phyloP scores from a whole-genome alignment of 1,284 basidiomycete species.

The Cryptococcus sp. region DNA sequence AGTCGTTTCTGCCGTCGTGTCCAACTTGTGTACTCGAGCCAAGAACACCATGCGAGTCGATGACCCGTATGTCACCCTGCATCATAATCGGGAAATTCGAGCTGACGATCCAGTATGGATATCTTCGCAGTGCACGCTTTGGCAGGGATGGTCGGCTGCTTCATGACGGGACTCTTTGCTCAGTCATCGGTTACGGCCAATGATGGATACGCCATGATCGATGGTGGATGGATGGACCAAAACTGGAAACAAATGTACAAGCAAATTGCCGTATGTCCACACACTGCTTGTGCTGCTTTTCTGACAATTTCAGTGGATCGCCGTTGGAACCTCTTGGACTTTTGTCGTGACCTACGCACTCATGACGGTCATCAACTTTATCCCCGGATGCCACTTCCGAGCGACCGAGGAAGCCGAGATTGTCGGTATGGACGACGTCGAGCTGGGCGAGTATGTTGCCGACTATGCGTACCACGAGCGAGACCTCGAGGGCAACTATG shows the following conservation, averaged over 20 bases:
- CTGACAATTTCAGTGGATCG: slow-evolving; percentile 53
- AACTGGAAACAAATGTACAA: slow-evolving; percentile 74
- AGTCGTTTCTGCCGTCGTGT: slow-evolving; percentile 64
- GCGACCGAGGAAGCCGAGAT: slow-evolving; percentile 70
- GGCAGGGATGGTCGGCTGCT: slow-evolving; percentile 76
- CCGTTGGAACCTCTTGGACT: slow-evolving; percentile 58
- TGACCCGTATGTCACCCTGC: slow-evolving; percentile 29
- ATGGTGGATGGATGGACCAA: slow-evolving; percentile 66
- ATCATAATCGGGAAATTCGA: no score
- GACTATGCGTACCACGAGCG: slow-evolving; percentile 47
- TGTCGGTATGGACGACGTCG: slow-evolving; percentile 69
- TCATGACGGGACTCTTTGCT: slow-evolving; percentile 62
- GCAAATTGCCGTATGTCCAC: slow-evolving; percentile 56
- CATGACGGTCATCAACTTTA: slow-evolving; percentile 50
- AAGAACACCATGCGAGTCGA: slow-evolving; percentile 50
- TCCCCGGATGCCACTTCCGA: slow-evolving; percentile 71
- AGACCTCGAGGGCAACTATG: slow-evolving; percentile 41
- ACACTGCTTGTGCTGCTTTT: background rate
- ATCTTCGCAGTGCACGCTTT: slow-evolving; percentile 87
- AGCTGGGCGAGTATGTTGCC: slow-evolving; percentile 47
- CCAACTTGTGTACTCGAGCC: slow-evolving; percentile 84
- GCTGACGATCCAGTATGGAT: slow-evolving; percentile 49
- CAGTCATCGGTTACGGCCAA: slow-evolving; percentile 70
- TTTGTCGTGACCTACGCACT: slow-evolving; percentile 51
- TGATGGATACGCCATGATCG: slow-evolving; percentile 52